These are phyloP conservation scores for Glonium stellatum DNA, from an alignment of 495 filamentous ascomycete genomes.

Conservation along the genomic window DNA sequence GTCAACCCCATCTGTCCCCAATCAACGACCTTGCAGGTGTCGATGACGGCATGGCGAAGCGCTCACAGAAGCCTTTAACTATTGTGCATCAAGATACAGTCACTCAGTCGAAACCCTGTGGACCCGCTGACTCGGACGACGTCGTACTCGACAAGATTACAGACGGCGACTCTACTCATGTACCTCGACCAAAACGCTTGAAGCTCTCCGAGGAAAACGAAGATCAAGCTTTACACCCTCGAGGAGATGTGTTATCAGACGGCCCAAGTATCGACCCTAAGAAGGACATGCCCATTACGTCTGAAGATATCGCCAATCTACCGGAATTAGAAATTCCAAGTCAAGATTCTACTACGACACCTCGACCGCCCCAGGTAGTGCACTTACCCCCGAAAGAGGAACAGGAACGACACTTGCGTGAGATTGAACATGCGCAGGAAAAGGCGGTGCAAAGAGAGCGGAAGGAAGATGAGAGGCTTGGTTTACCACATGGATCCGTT, in stretches of 20 bases:
- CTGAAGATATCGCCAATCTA: constrained; percentile 22
- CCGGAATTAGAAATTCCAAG: constrained; percentile 13
- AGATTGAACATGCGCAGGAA: constrained; percentile 27
- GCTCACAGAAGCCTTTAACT: not conserved
- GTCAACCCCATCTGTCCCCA: constrained; percentile 10
- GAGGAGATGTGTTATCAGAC: constrained; percentile 8
- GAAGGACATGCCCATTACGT: constrained; percentile 14
- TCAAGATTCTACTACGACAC: constrained; percentile 11
- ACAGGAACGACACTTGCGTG: constrained; percentile 31
- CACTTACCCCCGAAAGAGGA: constrained; percentile 35
- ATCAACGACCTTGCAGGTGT: not conserved
- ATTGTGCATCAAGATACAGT: not conserved
- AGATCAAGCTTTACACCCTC: not conserved
- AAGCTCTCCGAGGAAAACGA: not conserved
- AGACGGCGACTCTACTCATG: not conserved
- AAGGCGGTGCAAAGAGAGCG: constrained; percentile 21
- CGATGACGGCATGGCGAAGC: constrained; percentile 2
- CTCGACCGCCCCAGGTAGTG: constrained; percentile 26
- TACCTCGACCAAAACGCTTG: not conserved
- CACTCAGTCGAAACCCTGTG: not conserved
- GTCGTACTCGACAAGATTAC: not conserved
- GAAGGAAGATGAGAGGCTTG: constrained; percentile 22
- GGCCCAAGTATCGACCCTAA: constrained; percentile 17
- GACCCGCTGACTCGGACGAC: not conserved
- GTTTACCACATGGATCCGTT: constrained; percentile 10